These are phyloP conservation scores for Blastobotrys proliferans DNA, from an alignment of 1,139 yeast species.

Conservation along the genomic window DNA sequence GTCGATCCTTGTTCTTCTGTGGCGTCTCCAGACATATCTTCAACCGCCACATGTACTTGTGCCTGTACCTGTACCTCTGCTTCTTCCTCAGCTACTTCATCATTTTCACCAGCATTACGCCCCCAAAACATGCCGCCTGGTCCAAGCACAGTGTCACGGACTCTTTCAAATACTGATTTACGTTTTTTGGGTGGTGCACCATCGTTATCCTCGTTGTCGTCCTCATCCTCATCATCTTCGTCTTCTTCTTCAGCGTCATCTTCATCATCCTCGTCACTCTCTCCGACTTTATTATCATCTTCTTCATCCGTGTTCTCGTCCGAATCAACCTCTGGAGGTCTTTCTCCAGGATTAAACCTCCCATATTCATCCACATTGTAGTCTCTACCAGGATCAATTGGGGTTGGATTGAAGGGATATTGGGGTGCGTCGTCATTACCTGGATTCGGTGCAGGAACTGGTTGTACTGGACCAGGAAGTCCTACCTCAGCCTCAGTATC, in stretches of 20 bases:
- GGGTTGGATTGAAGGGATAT: conserved; percentile 2
- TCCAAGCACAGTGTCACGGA: too few species aligned
- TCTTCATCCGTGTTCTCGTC: conserved; percentile 2
- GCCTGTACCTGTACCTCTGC: too few species aligned
- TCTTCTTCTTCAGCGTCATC: conserved; percentile 15
- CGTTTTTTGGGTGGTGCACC: neutral
- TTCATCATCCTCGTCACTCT: conserved; percentile 5
- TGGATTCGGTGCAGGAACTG: too few species aligned
- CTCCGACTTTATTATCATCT: conserved; percentile 7
- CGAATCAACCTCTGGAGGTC: neutral
- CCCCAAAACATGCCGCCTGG: neutral
- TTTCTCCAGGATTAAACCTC: neutral
- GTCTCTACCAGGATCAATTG: conserved; percentile 2
- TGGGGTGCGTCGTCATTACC: too few species aligned
- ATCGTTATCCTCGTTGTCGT: conserved; percentile 1
- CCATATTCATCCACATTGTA: conserved; percentile 9
- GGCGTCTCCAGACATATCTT: neutral
- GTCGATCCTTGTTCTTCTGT: too few species aligned
- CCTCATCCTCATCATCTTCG: conserved; percentile 9
- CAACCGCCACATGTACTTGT: neutral
- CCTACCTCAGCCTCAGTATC: too few species aligned
- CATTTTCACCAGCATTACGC: conserved; percentile 9
- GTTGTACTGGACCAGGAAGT: too few species aligned
- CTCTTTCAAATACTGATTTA: neutral
- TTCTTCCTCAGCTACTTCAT: conserved; percentile 4